Evolutionary conservation across 768 basidiomycete species (phyloP).

Genomic region (Stropharia rugosoannulata): DNA sequence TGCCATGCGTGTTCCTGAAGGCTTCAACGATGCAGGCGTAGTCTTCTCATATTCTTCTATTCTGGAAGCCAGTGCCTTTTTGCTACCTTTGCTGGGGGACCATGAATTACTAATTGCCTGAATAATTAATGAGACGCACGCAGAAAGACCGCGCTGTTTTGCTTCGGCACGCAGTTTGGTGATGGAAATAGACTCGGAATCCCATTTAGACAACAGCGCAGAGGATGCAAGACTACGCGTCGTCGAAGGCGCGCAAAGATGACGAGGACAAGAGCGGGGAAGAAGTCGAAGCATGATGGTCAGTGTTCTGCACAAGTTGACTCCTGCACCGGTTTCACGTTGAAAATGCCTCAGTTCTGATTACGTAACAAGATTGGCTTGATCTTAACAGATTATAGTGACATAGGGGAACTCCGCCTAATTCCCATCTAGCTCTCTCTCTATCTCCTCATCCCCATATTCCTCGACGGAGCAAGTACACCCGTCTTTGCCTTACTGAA

Average conservation of each 20-base stretch:
- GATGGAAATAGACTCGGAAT: constrained; percentile 48
- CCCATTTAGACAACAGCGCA: constrained; percentile 57
- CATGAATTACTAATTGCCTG: constrained; percentile 6
- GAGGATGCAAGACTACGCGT: constrained; percentile 42
- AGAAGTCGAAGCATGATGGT: constrained; percentile 24
- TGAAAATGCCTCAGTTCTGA: not conserved
- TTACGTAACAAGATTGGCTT: constrained; percentile 5
- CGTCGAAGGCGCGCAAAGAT: constrained; percentile 10
- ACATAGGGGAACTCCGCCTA: not conserved
- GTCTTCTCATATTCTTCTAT: constrained; percentile 49
- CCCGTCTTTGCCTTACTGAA: not conserved
- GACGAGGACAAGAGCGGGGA: constrained; percentile 15
- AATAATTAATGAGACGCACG: constrained; percentile 34
- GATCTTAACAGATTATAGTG: constrained; percentile 1
- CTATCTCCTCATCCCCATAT: not conserved
- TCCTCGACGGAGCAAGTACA: not conserved
- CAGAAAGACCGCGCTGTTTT: constrained; percentile 52
- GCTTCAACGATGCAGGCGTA: constrained; percentile 13
- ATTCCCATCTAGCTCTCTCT: not conserved
- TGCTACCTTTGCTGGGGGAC: constrained; percentile 52
- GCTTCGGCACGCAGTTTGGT: constrained; percentile 52
- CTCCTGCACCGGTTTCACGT: no score
- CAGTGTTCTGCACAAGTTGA: not conserved
- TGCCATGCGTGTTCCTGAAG: constrained; percentile 9
- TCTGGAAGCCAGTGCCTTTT: constrained; percentile 52